Conservation (phyloP, 1,139 yeast species). For the Kluyveromyces marxianus region DNA sequence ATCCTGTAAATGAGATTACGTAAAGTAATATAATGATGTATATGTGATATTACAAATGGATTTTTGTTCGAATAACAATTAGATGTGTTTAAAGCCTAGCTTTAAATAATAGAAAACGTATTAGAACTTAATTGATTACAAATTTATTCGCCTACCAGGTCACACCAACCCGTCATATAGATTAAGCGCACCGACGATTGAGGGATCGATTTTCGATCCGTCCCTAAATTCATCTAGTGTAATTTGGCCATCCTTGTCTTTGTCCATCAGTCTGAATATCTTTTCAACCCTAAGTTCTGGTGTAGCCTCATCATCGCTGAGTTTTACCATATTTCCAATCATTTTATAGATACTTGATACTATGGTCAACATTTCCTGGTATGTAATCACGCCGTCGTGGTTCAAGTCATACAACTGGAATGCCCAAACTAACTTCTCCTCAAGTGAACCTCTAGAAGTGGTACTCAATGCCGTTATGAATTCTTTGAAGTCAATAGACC, state of each 20-base stretch:
- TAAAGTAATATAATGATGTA: neutral
- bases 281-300: constrained; percentile 84
- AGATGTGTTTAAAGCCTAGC: no score
- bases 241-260: constrained; percentile 60
- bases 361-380: constrained; percentile 71
- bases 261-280: constrained; percentile 67
- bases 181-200: constrained; percentile 71
- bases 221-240: constrained; percentile 75
- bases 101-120: neutral
- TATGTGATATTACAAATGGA: neutral
- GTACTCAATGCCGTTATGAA: constrained; percentile 83
- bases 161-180: constrained; percentile 73
- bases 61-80: no score
- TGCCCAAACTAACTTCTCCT: constrained; percentile 83
- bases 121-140: neutral
- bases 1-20: neutral
- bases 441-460: constrained; percentile 81
- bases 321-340: constrained; percentile 91
- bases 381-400: constrained; percentile 65
- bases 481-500: constrained; percentile 84
- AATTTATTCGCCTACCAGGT: constrained; percentile 4
- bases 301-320: constrained; percentile 87
- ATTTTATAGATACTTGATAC: constrained; percentile 83
- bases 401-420: constrained; percentile 81
- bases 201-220: constrained; percentile 74